Percentiles rank a stretch among this genome's conserved stretches.
Evolutionary conservation across 371 early-diverging fungal species (phyloP).

Genomic region (Mycotypha africana): DNA sequence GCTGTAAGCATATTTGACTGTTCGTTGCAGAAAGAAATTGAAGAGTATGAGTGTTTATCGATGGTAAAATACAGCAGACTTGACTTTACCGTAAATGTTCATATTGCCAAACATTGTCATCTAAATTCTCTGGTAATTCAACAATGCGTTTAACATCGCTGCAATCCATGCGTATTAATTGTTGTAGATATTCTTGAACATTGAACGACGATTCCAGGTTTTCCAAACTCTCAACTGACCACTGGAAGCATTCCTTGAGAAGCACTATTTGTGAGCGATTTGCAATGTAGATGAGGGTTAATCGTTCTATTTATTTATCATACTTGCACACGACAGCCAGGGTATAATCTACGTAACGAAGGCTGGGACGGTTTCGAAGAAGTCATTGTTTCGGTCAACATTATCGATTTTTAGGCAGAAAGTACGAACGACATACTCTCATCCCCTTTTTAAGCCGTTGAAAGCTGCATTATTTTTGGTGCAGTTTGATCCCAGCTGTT

Average conservation of each 20-base stretch:
- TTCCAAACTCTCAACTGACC: conserved; percentile 51
- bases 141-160: conserved; percentile 60
- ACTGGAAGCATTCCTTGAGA: conserved; percentile 48
- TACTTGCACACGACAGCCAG: conserved; percentile 39
- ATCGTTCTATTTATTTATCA: conserved; percentile 1
- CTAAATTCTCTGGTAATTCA: conserved; percentile 62
- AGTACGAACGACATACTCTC: no score
- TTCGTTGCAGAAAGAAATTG: conserved; percentile 13
- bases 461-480: no score
- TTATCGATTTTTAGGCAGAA: no score
- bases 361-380: background rate
- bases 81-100: conserved; percentile 74
- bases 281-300: background rate
- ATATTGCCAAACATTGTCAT: conserved; percentile 79
- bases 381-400: no score
- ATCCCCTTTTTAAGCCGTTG: no score
- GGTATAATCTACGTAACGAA: conserved; percentile 26
- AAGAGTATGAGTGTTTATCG: conserved; percentile 1
- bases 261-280: background rate
- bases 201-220: conserved; percentile 71
- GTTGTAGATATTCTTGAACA: conserved; percentile 83
- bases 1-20: conserved; percentile 79
- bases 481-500: no score
- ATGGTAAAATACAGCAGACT: no score
- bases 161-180: conserved; percentile 61